These are phyloP conservation scores for Fusarium sp. DNA, from an alignment of 2,329 filamentous ascomycete genomes.

Conservation along the genomic window DNA sequence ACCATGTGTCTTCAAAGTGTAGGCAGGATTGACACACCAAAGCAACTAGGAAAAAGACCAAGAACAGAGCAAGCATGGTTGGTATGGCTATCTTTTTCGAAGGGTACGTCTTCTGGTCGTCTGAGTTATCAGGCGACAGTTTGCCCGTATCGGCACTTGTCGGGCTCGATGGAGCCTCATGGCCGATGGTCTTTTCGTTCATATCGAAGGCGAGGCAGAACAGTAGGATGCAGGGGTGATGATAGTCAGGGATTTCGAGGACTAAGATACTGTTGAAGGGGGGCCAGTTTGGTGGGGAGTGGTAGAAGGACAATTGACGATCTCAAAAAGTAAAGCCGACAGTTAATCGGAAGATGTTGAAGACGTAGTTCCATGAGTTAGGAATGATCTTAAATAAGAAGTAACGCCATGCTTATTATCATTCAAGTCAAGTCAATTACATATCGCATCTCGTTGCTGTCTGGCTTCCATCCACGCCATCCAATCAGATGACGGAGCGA, in stretches of 20 bases:
- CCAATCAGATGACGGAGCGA: neutral
- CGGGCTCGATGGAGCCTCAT: rapidly evolving
- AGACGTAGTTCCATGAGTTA: neutral
- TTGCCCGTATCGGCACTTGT: neutral
- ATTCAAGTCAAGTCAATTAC: slow-evolving; percentile 16
- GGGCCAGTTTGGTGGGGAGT: too few relatives aligned
- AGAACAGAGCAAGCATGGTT: slow-evolving; percentile 26
- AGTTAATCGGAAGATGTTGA: too few relatives aligned
- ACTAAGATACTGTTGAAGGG: too few relatives aligned
- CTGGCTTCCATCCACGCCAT: rapidly evolving
- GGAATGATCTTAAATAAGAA: slow-evolving; percentile 1
- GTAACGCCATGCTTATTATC: too few relatives aligned
- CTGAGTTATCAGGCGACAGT: rapidly evolving
- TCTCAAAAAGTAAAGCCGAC: too few relatives aligned
- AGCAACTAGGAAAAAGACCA: slow-evolving; percentile 29
- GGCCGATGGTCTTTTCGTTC: neutral
- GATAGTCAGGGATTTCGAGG: too few relatives aligned
- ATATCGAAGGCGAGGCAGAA: neutral
- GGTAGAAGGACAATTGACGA: too few relatives aligned
- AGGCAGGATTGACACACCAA: neutral
- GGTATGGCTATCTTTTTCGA: slow-evolving; percentile 24
- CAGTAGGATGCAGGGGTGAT: too few relatives aligned
- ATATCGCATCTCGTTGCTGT: neutral
- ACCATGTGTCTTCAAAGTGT: rapidly evolving
- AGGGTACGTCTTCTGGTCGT: slow-evolving; percentile 15